Evolutionary conservation across 805 yeast genomes (phyloP).

Genomic region (Kluyveromyces starmeri): DNA sequence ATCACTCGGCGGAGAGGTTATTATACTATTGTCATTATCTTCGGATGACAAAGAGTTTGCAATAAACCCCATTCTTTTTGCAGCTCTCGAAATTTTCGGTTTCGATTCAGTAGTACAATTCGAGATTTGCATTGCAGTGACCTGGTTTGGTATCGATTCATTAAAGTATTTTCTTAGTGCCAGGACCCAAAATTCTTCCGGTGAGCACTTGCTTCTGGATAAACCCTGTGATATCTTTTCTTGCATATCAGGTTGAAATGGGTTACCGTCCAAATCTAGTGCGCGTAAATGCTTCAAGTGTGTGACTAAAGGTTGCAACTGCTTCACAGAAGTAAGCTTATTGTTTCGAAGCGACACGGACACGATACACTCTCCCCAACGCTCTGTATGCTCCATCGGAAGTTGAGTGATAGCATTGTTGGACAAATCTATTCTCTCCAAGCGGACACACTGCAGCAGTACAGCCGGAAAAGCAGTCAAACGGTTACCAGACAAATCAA

Average conservation of each 20-base stretch:
- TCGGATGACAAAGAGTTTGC: slow-evolving; percentile 9
- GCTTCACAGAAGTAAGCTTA: slow-evolving; percentile 34
- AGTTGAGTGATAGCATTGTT: slow-evolving; percentile 42
- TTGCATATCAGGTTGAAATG: slow-evolving; percentile 47
- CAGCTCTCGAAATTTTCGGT: slow-evolving; percentile 42
- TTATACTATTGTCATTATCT: slow-evolving; percentile 2
- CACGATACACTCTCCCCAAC: slow-evolving; percentile 37
- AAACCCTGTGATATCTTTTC: slow-evolving; percentile 17
- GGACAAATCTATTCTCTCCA: slow-evolving; percentile 63
- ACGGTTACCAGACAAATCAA: slow-evolving; percentile 58
- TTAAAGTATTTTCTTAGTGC: slow-evolving; percentile 24
- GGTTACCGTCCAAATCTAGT: slow-evolving; percentile 51
- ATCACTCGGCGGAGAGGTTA: slow-evolving; percentile 1
- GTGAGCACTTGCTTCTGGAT: slow-evolving; percentile 28
- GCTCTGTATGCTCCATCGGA: slow-evolving; percentile 34
- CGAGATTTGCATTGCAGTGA: slow-evolving; percentile 1
- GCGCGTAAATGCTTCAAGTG: slow-evolving; percentile 45
- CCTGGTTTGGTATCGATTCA: slow-evolving; percentile 10
- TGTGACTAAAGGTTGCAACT: slow-evolving; percentile 44
- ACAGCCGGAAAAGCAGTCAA: slow-evolving; percentile 45
- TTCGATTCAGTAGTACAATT: slow-evolving; percentile 14
- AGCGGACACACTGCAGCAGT: slow-evolving; percentile 30
- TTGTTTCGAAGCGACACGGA: slow-evolving; percentile 58
- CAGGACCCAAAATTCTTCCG: slow-evolving; percentile 30
- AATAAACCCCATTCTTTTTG: slow-evolving; percentile 69